These are phyloP conservation scores for Luffa acutangula DNA, from an alignment of 306 rosid genomes.

Conservation along the genomic window DNA sequence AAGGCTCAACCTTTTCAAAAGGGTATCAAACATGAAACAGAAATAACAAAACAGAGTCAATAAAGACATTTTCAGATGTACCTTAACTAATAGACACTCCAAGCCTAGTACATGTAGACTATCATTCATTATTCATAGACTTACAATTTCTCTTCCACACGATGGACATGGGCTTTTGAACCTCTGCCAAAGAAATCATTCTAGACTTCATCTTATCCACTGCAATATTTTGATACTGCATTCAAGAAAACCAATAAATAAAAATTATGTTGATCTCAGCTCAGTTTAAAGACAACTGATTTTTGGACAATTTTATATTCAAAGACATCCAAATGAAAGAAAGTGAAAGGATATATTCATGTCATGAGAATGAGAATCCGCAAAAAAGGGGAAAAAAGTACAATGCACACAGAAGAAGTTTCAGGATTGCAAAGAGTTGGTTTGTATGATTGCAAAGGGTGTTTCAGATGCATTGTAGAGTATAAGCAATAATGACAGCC, in stretches of 20 bases:
- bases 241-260: background rate
- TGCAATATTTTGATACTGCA: background rate
- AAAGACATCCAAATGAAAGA: background rate
- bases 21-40: conserved; percentile 1
- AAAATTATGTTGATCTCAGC: background rate
- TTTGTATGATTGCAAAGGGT: background rate
- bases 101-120: background rate
- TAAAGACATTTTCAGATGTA: background rate
- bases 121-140: background rate
- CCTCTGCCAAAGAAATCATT: background rate
- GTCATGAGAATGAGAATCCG: background rate
- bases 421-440: background rate
- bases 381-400: background rate
- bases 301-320: background rate
- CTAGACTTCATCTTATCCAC: background rate
- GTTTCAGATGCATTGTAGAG: background rate
- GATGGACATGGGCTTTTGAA: background rate
- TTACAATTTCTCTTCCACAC: background rate
- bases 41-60: background rate
- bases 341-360: background rate
- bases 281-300: background rate
- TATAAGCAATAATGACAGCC: background rate
- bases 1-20: background rate
- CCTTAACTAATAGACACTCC: conserved; percentile 3
- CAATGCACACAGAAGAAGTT: background rate